Base-by-base conservation (phyloP, 2,329 filamentous ascomycete genomes). In the Aquanectria penicillioides region DNA sequence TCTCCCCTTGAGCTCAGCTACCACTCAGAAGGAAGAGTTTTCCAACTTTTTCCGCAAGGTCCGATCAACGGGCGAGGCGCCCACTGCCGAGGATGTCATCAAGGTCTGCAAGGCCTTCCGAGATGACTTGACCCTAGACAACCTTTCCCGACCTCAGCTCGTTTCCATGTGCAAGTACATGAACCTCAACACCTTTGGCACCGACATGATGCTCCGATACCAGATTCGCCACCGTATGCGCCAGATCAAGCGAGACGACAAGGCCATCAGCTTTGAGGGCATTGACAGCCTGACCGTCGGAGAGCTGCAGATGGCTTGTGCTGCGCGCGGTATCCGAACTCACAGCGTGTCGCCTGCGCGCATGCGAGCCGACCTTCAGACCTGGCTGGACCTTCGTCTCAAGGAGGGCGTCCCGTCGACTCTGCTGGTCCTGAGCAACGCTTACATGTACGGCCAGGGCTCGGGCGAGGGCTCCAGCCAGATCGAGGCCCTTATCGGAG, bases 41-140 rank as follows among this genome's bases (percentile, higher is more conserved):
- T 86, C 90, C 60, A 92, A 94, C 71, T 99, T 99, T 80, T 99
- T 99, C 89, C 90, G 92, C 74, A 99, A 99, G 82, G 87, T 98
- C 62, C 86, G 95, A 51, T 89, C 92, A 15, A 97, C 94, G 1
- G 95, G 94, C 64, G 94, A 98, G 80, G 84, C 90, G 40, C 95
- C 95, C 1, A 95, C 92, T 5, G 86, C 89, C 51, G 86, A 94
- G 66, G 95, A 99, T 73, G 93, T 99, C 63, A 97, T 99, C 83
- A 97, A 95, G 79, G 94, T 99, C 63, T 98, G 95, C 88, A 96
- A 97, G 84, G 91, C 97, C 65, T 99, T 99, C 87, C 96, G 95
- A 77, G 95, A 99, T 74, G 95, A 99, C 76, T 75, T 99, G 70
- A 99, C 95, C 0, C 84, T 99, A 26, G 95, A 99, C 86, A 99